Percentiles rank a stretch among this genome's conserved stretches.
These are phyloP conservation scores for Saccharomyces eubayanus DNA, from an alignment of 805 yeast genomes.

Conservation along the genomic window DNA sequence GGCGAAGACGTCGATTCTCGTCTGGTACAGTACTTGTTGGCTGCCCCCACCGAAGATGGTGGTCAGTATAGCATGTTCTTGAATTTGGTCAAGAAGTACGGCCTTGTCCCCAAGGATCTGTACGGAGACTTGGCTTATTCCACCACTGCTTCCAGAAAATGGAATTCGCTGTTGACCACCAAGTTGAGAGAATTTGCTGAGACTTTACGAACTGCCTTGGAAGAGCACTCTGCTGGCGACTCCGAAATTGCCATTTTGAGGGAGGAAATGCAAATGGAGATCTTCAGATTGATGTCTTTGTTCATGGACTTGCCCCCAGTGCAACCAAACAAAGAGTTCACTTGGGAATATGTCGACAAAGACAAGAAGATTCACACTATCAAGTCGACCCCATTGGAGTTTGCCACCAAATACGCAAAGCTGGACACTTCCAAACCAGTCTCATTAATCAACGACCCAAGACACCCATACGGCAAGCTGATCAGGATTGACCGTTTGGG, in stretches of 20 bases:
- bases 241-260: slow-evolving; percentile 37
- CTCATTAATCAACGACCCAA: slow-evolving; percentile 74
- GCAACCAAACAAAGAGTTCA: slow-evolving; percentile 55
- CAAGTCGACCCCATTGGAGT: slow-evolving; percentile 56
- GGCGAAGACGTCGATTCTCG: slow-evolving; percentile 62
- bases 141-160: slow-evolving; percentile 40
- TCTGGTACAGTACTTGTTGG: slow-evolving; percentile 54
- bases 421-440: slow-evolving; percentile 46
- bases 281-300: slow-evolving; percentile 58
- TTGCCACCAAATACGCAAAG: slow-evolving; percentile 47
- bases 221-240: slow-evolving; percentile 28
- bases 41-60: slow-evolving; percentile 70
- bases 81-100: slow-evolving; percentile 71
- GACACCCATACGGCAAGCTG: slow-evolving; percentile 57
- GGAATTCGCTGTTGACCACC: slow-evolving; percentile 57
- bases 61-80: slow-evolving; percentile 84
- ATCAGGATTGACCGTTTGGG: slow-evolving; percentile 68
- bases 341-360: slow-evolving; percentile 71
- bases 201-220: slow-evolving; percentile 41
- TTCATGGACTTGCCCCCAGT: slow-evolving; percentile 71
- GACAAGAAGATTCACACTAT: slow-evolving; percentile 45
- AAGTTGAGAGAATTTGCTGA: slow-evolving; percentile 75
- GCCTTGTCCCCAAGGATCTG: slow-evolving; percentile 63
- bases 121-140: slow-evolving; percentile 63
- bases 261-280: slow-evolving; percentile 45